Conservation (phyloP, 768 basidiomycete species). For the Mycena pura region DNA sequence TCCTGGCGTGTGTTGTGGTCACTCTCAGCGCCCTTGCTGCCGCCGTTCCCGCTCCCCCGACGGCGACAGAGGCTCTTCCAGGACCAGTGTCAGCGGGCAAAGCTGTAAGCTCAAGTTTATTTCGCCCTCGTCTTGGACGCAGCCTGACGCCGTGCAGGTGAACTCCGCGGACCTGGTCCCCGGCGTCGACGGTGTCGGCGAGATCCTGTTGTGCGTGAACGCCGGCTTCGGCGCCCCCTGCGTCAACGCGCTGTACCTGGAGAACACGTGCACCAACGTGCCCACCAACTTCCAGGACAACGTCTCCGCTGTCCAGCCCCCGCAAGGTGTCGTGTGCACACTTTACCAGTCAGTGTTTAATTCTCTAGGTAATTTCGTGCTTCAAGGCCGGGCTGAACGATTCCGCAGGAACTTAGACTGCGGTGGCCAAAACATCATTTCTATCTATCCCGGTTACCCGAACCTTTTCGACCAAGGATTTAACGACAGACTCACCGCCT, state of each 20-base stretch:
- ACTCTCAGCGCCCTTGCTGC: not conserved
- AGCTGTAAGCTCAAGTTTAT: not conserved
- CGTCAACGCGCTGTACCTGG: not conserved
- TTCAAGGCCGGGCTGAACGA: not conserved
- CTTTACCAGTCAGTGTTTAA: not conserved
- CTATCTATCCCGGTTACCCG: not conserved
- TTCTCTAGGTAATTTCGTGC: no score
- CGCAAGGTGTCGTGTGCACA: not conserved
- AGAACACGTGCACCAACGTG: slow-evolving; percentile 9
- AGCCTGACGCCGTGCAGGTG: not conserved
- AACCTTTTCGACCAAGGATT: slow-evolving; percentile 1
- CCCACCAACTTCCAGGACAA: slow-evolving; percentile 6
- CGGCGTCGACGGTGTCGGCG: not conserved
- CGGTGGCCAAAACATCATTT: slow-evolving; percentile 9
- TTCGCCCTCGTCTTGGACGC: not conserved
- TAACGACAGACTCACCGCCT: slow-evolving; percentile 9
- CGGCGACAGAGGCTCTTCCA: not conserved
- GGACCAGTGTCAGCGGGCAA: not conserved
- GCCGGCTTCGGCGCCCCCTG: slow-evolving; percentile 1
- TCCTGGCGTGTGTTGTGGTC: not conserved
- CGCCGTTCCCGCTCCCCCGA: not conserved
- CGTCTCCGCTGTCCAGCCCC: not conserved
- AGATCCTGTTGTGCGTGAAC: not conserved
- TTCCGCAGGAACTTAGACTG: not conserved
- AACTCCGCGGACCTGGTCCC: not conserved